Evolutionary conservation across 805 yeast genomes (phyloP).

Genomic region (Candida jianshihensis): DNA sequence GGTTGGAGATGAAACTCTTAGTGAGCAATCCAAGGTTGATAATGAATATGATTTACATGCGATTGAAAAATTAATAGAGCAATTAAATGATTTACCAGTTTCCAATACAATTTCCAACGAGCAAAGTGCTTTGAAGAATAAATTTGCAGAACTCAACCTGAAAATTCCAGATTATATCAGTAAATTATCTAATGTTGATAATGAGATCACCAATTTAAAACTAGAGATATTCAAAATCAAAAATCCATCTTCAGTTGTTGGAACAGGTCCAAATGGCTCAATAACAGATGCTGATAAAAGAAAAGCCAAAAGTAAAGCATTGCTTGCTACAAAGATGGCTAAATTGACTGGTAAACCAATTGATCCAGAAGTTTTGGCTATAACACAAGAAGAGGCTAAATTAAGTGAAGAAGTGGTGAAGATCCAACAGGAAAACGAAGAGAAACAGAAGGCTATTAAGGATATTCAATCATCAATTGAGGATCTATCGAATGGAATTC

Average conservation of each 20-base stretch:
- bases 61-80: conserved; percentile 35
- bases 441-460: conserved; percentile 50
- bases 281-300: conserved; percentile 77
- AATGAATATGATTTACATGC: conserved; percentile 38
- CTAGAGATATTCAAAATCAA: conserved; percentile 55
- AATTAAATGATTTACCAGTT: conserved; percentile 37
- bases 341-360: conserved; percentile 76
- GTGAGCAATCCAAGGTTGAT: conserved; percentile 37
- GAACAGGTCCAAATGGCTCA: conserved; percentile 83
- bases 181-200: conserved; percentile 54
- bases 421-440: conserved; percentile 46
- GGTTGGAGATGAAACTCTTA: conserved; percentile 24
- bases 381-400: conserved; percentile 26
- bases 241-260: conserved; percentile 65
- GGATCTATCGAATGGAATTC: conserved; percentile 42
- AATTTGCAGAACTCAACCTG: conserved; percentile 21
- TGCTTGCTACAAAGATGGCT: conserved; percentile 81
- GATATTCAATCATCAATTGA: conserved; percentile 69
- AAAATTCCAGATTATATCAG: conserved; percentile 59
- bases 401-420: conserved; percentile 44
- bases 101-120: conserved; percentile 23
- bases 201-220: conserved; percentile 58
- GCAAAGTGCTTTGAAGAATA: conserved; percentile 21
- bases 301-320: conserved; percentile 71
- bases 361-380: conserved; percentile 28